Evolutionary conservation across 495 filamentous ascomycete species (phyloP).

Genomic region (Xylaria telfairii): DNA sequence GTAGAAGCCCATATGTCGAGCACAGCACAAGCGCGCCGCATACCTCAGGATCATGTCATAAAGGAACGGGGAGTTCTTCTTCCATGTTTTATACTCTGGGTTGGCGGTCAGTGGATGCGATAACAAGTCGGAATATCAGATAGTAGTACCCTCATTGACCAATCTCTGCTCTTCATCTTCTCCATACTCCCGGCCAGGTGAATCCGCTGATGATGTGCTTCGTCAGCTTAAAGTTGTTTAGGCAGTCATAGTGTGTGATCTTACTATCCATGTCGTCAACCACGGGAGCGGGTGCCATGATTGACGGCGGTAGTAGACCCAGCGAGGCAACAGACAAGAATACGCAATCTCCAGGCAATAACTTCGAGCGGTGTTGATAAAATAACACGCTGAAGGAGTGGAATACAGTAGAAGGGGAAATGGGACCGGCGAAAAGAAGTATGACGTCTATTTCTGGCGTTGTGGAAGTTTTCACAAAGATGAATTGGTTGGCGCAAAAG

Average conservation of each 20-base stretch:
- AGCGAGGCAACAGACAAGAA: background rate
- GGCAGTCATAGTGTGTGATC: constrained; percentile 17
- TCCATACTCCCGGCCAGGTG: constrained; percentile 68
- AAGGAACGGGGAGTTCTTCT: constrained; percentile 98
- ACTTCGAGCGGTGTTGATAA: background rate
- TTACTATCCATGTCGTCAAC: constrained; percentile 61
- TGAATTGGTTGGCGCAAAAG: constrained; percentile 10
- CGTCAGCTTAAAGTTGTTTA: constrained; percentile 25
- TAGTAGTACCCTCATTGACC: constrained; percentile 82
- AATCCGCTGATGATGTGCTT: constrained; percentile 48
- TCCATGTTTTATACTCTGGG: constrained; percentile 99
- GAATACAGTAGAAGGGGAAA: background rate
- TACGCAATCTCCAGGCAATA: background rate
- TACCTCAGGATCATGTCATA: constrained; percentile 93
- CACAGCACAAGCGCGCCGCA: constrained; percentile 5
- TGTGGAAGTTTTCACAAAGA: background rate
- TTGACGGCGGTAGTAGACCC: constrained; percentile 29
- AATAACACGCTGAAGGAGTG: background rate
- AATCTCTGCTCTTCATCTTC: constrained; percentile 76
- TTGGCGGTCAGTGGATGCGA: constrained; percentile 27
- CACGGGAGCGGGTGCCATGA: constrained; percentile 54
- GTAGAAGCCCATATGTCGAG: background rate
- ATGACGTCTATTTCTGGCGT: background rate
- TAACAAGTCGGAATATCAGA: background rate
- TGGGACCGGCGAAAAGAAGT: background rate